Evolutionary conservation across 305 asterid genomes (phyloP).

Genomic region (Fraxinus ornus): DNA sequence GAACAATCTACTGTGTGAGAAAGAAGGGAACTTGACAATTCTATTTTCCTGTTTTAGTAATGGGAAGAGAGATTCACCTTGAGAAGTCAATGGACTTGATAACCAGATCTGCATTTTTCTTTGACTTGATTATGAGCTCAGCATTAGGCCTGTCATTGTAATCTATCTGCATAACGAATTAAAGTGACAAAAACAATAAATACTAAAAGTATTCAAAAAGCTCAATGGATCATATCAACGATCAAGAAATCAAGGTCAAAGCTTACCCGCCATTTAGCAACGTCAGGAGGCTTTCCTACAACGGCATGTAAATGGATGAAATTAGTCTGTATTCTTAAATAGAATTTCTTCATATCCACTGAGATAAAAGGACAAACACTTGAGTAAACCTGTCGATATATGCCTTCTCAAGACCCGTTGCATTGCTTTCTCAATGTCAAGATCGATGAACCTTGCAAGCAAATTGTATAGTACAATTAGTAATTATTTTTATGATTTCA

Average conservation of each 20-base stretch:
- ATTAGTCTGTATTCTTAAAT: constrained; percentile 10
- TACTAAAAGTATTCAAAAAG: neutral
- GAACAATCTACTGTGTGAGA: neutral
- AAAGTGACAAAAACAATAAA: constrained; percentile 7
- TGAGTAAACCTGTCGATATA: constrained; percentile 66
- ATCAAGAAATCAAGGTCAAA: constrained; percentile 7
- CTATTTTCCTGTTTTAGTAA: neutral
- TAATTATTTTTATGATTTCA: neutral
- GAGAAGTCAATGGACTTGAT: constrained; percentile 68
- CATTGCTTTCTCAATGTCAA: constrained; percentile 84
- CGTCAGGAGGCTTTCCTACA: constrained; percentile 74
- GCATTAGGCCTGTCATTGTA: constrained; percentile 94
- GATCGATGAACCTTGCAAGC: constrained; percentile 70
- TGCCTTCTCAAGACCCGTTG: constrained; percentile 81
- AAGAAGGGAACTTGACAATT: neutral
- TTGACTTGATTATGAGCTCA: constrained; percentile 71
- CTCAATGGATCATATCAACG: neutral
- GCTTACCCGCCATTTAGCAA: constrained; percentile 90
- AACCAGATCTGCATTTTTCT: constrained; percentile 72
- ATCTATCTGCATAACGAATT: constrained; percentile 56
- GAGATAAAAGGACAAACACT: constrained; percentile 16
- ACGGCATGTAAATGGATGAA: constrained; percentile 23
- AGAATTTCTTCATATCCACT: neutral
- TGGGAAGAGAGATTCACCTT: constrained; percentile 27
- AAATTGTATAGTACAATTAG: neutral